Evolutionary conservation across 257 asterid species (phyloP), one percentile per base, ranked within the genome.

Genomic region (Mitragyna speciosa): DNA sequence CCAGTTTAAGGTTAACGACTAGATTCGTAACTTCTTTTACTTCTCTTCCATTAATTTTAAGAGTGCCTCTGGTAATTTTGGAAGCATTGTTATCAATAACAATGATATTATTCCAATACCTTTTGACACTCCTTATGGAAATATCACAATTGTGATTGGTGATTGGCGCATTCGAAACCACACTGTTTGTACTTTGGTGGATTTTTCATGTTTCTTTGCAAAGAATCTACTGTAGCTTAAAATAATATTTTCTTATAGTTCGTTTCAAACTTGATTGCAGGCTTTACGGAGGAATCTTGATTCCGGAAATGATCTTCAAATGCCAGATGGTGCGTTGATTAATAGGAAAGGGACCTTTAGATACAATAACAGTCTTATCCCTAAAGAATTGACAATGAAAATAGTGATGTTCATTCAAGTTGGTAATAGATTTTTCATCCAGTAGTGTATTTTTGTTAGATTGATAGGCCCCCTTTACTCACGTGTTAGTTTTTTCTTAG

Each of bases 271-370:
- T 79, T 59, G 58, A 79, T 75, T 85, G 75, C 86, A 95, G 98
- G 96, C 98, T 61, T 76, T 95, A 86, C 84, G 98, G 85, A 91
- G 82, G 81, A 78, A 85, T 0, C 97, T 95, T 79, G 88, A 92
- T 85, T 84, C 84, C 63, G 99, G 98, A 31, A 90, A 85, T 81
- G 96, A 87, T 78, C 93, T 96, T 74, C 97, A 98, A 63, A 96
- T 92, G 89, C 98, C 98, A 0, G 98, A 96, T 86, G 98, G 99
- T 56, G 97, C 94, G 80, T 80, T 96, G 76, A 94, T 96, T 82
- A 96, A 96, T 64, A 98, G 99, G 20, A 96, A 94, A 86, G 99
- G 99, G 51, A 98, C 99, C n/a, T 96, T 83, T 80, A 87, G 97
- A 84, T 94, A 96, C 74, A 96, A 96, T 36, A 94, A 90, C 30